These are phyloP conservation scores for Wallacemonas rigidus DNA, from an alignment of 208 protist species.

Conservation along the genomic window DNA sequence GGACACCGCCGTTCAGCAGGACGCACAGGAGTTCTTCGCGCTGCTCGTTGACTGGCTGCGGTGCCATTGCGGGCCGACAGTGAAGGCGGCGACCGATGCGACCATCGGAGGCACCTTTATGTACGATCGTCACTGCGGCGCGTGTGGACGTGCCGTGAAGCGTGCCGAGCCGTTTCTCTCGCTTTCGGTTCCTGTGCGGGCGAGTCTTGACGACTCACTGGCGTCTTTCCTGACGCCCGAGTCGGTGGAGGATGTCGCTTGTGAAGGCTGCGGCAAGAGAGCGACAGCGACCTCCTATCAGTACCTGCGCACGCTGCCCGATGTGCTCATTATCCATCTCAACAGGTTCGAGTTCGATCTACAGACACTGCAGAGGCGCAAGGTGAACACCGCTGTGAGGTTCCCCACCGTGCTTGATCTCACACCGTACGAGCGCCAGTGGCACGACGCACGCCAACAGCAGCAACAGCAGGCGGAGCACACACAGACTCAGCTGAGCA, in stretches of 20 bases:
- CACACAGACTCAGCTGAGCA: neutral
- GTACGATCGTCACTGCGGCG: conserved; percentile 70
- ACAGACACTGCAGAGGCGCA: conserved; percentile 62
- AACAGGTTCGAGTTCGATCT: conserved; percentile 83
- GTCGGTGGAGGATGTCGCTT: conserved; percentile 71
- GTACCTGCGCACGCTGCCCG: conserved; percentile 74
- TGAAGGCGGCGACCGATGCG: conserved; percentile 41
- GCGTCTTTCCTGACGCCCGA: conserved; percentile 59
- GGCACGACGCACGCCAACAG: conserved; percentile 32
- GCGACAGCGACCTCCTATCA: conserved; percentile 66
- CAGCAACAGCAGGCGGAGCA: neutral
- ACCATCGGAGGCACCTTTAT: conserved; percentile 69
- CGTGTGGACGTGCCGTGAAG: conserved; percentile 56
- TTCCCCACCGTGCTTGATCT: conserved; percentile 72
- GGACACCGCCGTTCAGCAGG: conserved; percentile 71
- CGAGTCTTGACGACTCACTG: conserved; percentile 64
- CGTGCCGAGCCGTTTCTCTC: conserved; percentile 70
- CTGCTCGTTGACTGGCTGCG: conserved; percentile 78
- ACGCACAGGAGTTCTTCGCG: conserved; percentile 82
- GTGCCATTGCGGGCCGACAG: conserved; percentile 37
- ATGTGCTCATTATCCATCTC: conserved; percentile 74
- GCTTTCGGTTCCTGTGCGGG: conserved; percentile 66
- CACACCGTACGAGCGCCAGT: conserved; percentile 48
- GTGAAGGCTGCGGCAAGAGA: conserved; percentile 57
- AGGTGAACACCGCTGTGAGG: conserved; percentile 49